These are phyloP conservation scores for Collybia sordida DNA, from an alignment of 768 basidiomycete species.

Conservation along the genomic window DNA sequence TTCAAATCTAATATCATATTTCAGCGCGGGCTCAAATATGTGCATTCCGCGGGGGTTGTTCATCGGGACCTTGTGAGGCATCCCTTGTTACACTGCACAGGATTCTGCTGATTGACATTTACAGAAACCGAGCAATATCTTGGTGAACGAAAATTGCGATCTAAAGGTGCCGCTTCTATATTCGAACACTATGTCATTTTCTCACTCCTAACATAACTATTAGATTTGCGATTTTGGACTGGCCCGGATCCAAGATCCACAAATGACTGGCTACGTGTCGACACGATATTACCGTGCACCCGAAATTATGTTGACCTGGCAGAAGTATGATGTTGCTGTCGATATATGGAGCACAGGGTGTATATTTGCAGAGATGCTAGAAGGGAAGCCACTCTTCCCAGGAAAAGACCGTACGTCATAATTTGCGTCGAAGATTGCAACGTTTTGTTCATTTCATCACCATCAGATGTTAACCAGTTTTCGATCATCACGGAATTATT, in stretches of 20 bases:
- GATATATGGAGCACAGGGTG: constrained; percentile 99
- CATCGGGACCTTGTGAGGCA: constrained; percentile 86
- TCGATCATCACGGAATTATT: constrained; percentile 98
- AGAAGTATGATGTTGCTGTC: constrained; percentile 99
- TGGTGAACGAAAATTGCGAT: constrained; percentile 99
- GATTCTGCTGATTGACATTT: constrained; percentile 3
- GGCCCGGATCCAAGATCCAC: constrained; percentile 97
- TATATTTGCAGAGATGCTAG: constrained; percentile 99
- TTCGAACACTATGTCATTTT: constrained; percentile 6
- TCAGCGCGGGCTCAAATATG: constrained; percentile 97
- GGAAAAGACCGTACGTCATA: constrained; percentile 93
- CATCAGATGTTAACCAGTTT: constrained; percentile 97
- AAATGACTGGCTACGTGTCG: constrained; percentile 99
- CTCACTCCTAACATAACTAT: constrained; percentile 1
- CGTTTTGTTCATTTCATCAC: constrained; percentile 6
- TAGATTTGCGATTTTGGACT: constrained; percentile 99
- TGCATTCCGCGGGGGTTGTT: constrained; percentile 98
- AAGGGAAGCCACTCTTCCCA: constrained; percentile 97
- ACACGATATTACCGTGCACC: constrained; percentile 99
- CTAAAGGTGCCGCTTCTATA: constrained; percentile 62
- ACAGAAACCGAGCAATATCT: constrained; percentile 98
- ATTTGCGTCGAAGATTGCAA: constrained; percentile 4
- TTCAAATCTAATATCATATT: constrained; percentile 1
- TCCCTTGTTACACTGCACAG: not conserved
- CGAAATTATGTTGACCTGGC: constrained; percentile 99